Evolutionary conservation across 2,329 filamentous ascomycete genomes (phyloP).

Genomic region (Fusarium sp.): DNA sequence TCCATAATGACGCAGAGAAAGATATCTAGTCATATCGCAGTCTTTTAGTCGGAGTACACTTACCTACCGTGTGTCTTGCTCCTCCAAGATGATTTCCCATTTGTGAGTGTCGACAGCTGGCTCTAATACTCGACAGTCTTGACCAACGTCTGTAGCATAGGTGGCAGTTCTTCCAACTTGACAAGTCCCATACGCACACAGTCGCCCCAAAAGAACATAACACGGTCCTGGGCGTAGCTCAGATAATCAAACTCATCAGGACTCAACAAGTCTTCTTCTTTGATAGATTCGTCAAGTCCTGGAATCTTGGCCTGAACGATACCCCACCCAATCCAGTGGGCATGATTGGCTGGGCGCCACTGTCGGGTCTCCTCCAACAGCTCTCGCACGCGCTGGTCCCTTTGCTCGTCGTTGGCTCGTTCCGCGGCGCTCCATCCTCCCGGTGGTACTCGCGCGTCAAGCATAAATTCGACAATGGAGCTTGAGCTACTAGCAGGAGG

Average conservation of each 20-base stretch:
- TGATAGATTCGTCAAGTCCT: constrained; percentile 68
- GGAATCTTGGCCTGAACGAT: constrained; percentile 93
- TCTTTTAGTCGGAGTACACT: constrained; percentile 13
- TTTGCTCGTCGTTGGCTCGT: constrained; percentile 69
- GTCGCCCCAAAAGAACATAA: constrained; percentile 95
- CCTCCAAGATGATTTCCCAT: neutral
- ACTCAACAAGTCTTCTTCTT: constrained; percentile 50
- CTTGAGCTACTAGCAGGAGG: constrained; percentile 62
- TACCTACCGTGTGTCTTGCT: constrained; percentile 14
- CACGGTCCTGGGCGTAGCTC: constrained; percentile 88
- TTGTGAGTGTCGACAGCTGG: neutral
- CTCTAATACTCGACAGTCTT: constrained; percentile 76
- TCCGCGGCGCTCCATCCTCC: constrained; percentile 67
- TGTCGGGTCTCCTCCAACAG: constrained; percentile 83
- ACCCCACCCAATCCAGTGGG: constrained; percentile 95
- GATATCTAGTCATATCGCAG: neutral
- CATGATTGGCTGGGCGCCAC: constrained; percentile 90
- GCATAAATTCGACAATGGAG: constrained; percentile 79
- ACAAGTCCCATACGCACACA: constrained; percentile 82
- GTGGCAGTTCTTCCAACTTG: constrained; percentile 79
- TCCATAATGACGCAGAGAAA: neutral
- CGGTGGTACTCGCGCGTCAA: constrained; percentile 76
- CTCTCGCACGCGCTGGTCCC: constrained; percentile 75
- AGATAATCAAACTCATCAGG: constrained; percentile 90
- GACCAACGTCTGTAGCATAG: constrained; percentile 70